phyloP scores from a whole-genome alignment of 1,139 yeast species.

The Wickerhamomyces sp. region DNA sequence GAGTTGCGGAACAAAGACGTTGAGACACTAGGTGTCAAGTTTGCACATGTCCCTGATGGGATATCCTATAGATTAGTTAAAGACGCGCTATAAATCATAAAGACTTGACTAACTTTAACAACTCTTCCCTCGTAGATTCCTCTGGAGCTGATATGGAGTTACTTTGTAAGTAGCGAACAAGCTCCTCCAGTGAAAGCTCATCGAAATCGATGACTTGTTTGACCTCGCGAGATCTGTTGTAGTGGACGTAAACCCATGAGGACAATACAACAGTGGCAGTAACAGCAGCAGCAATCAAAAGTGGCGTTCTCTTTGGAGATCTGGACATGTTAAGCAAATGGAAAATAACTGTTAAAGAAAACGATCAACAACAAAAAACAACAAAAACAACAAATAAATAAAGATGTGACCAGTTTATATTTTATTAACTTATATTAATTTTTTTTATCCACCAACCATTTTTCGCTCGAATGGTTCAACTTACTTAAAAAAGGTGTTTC shows the following conservation, averaged over 20 bases:
- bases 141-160: constrained; percentile 46
- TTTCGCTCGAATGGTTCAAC: background rate
- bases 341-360: background rate
- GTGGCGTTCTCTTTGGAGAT: background rate
- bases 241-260: constrained; percentile 41
- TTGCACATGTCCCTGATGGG: constrained; percentile 44
- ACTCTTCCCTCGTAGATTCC: constrained; percentile 43
- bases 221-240: constrained; percentile 49
- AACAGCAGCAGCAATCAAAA: constrained; percentile 19
- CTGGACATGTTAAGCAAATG: no score
- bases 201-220: constrained; percentile 14
- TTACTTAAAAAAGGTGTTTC: background rate
- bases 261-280: constrained; percentile 34
- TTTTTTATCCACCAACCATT: background rate
- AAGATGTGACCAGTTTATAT: background rate
- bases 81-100: constrained; percentile 15
- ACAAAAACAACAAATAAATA: background rate
- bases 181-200: constrained; percentile 38
- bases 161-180: constrained; percentile 36
- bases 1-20: constrained; percentile 66
- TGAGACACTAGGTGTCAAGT: constrained; percentile 53
- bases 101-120: constrained; percentile 45
- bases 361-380: background rate
- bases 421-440: background rate
- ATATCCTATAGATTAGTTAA: constrained; percentile 10